Evolutionary conservation across 139 green algal genomes (phyloP).

Genomic region (Picochlorum sp.): DNA sequence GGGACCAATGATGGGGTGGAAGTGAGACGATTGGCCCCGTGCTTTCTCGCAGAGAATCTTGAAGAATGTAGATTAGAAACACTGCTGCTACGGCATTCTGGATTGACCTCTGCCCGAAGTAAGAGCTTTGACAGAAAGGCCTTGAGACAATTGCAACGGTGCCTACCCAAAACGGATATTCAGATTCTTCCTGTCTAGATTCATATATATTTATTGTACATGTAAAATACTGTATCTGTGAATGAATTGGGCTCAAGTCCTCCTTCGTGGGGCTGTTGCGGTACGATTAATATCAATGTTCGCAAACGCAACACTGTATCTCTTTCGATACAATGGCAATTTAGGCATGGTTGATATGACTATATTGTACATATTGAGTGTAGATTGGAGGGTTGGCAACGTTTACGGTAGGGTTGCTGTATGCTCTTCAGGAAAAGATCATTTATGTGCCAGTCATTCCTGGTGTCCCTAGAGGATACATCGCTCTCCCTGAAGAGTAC

Average conservation of each 20-base stretch:
- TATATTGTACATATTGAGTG: background rate
- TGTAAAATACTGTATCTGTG: background rate
- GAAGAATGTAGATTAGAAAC: background rate
- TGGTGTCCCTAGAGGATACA: slow-evolving; percentile 50
- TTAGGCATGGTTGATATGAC: background rate
- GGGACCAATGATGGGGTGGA: background rate
- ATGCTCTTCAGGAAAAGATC: slow-evolving; percentile 70
- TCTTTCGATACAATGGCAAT: too few relatives aligned
- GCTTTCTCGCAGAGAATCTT: background rate
- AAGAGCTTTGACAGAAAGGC: background rate
- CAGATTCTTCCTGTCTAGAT: background rate
- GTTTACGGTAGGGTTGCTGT: slow-evolving; percentile 52
- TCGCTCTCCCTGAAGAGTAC: slow-evolving; percentile 42
- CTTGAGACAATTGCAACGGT: background rate
- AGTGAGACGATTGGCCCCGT: background rate
- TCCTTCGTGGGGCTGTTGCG: background rate
- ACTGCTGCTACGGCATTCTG: background rate
- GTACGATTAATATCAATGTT: background rate
- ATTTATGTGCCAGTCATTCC: slow-evolving; percentile 73
- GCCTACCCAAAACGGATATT: background rate
- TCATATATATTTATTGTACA: background rate
- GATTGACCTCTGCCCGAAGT: background rate
- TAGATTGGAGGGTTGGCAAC: slow-evolving; percentile 46
- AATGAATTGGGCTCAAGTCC: background rate
- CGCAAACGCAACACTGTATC: too few relatives aligned